Conservation (phyloP, 1,139 yeast species). For the Saccharomycopsis hybrid region DNA sequence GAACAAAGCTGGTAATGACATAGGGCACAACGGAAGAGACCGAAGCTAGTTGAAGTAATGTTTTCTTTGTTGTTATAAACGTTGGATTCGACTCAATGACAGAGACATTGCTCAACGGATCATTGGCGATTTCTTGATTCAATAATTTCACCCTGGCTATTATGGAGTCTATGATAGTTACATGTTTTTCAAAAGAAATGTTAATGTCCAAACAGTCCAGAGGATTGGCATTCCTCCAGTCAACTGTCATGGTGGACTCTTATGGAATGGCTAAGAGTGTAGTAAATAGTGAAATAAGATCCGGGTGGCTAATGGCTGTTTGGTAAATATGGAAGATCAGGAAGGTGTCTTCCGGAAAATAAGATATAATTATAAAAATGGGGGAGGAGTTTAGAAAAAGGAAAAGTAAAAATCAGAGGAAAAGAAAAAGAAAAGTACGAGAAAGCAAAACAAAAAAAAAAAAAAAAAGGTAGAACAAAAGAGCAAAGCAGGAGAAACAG, state of each 20-base stretch:
- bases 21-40: conserved; percentile 22
- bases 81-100: conserved; percentile 27
- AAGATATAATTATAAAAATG: too few species aligned
- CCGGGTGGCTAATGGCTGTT: too few species aligned
- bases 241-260: neutral
- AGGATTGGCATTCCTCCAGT: neutral
- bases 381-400: too few species aligned
- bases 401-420: too few species aligned
- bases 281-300: too few species aligned
- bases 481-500: too few species aligned
- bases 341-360: too few species aligned
- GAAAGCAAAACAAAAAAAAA: too few species aligned
- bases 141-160: conserved; percentile 6
- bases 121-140: conserved; percentile 20
- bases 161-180: conserved; percentile 13
- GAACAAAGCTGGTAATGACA: conserved; percentile 22
- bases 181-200: neutral
- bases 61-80: conserved; percentile 24
- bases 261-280: too few species aligned
- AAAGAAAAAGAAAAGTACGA: too few species aligned
- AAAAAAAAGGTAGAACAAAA: too few species aligned
- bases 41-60: conserved; percentile 23
- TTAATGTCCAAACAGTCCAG: neutral
- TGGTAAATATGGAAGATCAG: too few species aligned
- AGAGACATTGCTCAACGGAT: conserved; percentile 23